Evolutionary conservation across 306 rosid species (phyloP).

Genomic region (Quercus robur): DNA sequence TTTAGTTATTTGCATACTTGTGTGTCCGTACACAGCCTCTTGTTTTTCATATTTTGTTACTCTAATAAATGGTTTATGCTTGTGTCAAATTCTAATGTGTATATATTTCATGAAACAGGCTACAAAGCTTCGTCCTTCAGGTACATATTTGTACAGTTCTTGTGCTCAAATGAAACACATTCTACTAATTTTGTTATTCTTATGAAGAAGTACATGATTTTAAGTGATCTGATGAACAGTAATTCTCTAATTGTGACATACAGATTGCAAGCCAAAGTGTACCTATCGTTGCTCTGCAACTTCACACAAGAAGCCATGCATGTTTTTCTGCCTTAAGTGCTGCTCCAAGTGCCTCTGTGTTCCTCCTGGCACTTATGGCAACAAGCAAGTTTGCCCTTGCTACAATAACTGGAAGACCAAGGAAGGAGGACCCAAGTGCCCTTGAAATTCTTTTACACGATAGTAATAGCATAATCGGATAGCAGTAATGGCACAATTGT

Average conservation of each 20-base stretch:
- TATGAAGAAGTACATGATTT: background rate
- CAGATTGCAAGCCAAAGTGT: constrained; percentile 72
- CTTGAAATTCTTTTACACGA: constrained; percentile 26
- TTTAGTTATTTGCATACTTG: too few species aligned
- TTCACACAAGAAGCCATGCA: constrained; percentile 92
- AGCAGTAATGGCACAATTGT: background rate
- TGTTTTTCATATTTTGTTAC: too few species aligned
- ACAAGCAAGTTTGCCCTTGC: constrained; percentile 82
- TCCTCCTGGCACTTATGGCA: constrained; percentile 78
- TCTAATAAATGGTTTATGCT: background rate
- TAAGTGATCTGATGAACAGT: background rate
- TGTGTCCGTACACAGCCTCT: too few species aligned
- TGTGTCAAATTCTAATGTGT: constrained; percentile 5
- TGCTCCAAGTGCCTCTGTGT: constrained; percentile 79
- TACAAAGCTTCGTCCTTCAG: constrained; percentile 53
- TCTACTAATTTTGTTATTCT: background rate
- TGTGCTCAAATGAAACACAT: background rate
- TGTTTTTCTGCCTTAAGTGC: constrained; percentile 88
- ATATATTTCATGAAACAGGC: constrained; percentile 33
- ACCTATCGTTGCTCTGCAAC: constrained; percentile 76
- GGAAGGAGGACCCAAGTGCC: constrained; percentile 95
- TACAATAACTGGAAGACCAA: constrained; percentile 94
- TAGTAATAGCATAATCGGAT: background rate
- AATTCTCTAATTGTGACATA: background rate
- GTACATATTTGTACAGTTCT: constrained; percentile 19